phyloP scores from a whole-genome alignment of 2,329 filamentous ascomycete genomes.

The Gliomastix tumulicola region DNA sequence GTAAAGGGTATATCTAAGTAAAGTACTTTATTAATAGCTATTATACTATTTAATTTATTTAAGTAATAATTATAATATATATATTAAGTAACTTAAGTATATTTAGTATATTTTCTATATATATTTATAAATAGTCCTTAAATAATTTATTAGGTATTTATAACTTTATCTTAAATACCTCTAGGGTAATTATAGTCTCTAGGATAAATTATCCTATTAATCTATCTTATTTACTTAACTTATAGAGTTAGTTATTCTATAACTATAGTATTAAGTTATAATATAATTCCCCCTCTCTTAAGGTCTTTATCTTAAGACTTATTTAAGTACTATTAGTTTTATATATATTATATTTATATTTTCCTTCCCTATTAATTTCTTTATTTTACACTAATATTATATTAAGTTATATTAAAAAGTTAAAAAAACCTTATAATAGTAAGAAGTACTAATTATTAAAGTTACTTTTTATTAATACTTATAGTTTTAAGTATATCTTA shows the following conservation, averaged over 20 bases:
- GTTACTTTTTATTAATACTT: background rate
- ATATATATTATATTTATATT: background rate
- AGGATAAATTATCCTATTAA: too few species aligned
- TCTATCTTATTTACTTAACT: too few species aligned
- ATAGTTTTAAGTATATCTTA: background rate
- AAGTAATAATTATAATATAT: background rate
- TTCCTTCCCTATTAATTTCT: background rate
- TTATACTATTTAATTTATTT: too few species aligned
- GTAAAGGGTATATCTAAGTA: too few species aligned
- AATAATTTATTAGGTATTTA: background rate
- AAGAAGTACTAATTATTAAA: background rate
- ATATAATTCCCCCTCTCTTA: too few species aligned
- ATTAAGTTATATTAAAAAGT: background rate
- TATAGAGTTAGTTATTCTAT: too few species aligned
- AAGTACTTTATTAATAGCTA: too few species aligned
- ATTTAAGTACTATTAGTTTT: too few species aligned
- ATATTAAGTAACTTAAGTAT: background rate
- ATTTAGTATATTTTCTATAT: background rate
- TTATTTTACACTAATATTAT: background rate
- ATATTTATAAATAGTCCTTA: background rate
- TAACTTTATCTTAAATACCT: too few species aligned
- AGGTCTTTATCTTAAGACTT: too few species aligned
- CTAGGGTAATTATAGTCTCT: too few species aligned
- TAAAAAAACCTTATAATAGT: background rate
- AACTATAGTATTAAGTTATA: too few species aligned